Conservation (phyloP, 2,329 filamentous ascomycete species). For the Daldinia eschscholtzii region DNA sequence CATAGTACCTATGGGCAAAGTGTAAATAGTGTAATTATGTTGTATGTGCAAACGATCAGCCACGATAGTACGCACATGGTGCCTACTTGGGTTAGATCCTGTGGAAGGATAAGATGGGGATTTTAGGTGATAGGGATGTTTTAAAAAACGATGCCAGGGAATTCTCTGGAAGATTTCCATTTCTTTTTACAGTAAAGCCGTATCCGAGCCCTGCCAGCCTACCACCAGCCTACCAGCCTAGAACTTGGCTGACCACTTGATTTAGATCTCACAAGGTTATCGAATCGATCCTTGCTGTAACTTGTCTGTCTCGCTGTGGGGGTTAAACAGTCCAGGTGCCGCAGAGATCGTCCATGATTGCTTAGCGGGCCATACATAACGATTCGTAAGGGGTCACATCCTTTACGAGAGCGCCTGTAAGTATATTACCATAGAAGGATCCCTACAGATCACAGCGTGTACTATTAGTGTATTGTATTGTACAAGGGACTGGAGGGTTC, state of each 20-base stretch:
- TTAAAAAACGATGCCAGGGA: conserved; percentile 39
- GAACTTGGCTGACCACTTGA: conserved; percentile 36
- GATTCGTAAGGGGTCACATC: conserved; percentile 4
- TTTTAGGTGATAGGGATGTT: conserved; percentile 11
- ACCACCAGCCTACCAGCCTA: conserved; percentile 30
- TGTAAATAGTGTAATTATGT: background rate
- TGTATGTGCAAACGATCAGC: conserved; percentile 17
- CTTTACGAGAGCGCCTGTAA: conserved; percentile 30
- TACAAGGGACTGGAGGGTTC: conserved; percentile 16
- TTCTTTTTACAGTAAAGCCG: conserved; percentile 43
- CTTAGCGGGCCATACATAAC: background rate
- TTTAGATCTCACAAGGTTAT: conserved; percentile 45
- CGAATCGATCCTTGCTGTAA: conserved; percentile 40
- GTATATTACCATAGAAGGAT: conserved; percentile 21
- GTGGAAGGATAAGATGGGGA: conserved; percentile 29
- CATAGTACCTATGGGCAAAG: conserved; percentile 7
- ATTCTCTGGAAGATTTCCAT: conserved; percentile 47
- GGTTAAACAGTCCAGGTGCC: conserved; percentile 25
- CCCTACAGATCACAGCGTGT: conserved; percentile 24
- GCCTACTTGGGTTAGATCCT: conserved; percentile 11
- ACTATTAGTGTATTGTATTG: background rate
- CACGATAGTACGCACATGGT: conserved; percentile 16
- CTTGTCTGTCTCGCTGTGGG: conserved; percentile 38
- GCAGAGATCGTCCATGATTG: conserved; percentile 30
- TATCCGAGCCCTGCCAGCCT: conserved; percentile 38